Conservation (phyloP, 73 alveolate genomes). For the Tetrahymena borealis region DNA sequence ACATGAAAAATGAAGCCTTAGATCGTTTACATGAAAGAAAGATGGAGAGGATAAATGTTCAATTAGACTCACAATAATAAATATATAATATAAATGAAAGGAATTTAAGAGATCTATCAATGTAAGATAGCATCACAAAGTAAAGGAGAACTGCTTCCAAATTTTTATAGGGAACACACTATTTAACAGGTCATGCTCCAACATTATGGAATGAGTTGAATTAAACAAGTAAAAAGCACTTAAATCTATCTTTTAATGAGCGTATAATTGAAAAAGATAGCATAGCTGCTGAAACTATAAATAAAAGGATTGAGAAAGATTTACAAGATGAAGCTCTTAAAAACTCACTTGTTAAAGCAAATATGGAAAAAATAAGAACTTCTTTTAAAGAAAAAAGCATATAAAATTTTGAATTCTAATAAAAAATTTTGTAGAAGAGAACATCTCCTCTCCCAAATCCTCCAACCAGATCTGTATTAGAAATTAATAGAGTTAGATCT, state of each 20-base stretch:
- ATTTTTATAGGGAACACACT: not conserved
- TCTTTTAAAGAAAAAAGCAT: not conserved
- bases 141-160: not conserved
- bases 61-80: not conserved
- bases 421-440: not conserved
- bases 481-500: not conserved
- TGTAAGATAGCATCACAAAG: not conserved
- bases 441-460: not conserved
- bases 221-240: not conserved
- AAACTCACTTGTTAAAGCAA: not conserved
- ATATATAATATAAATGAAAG: not conserved
- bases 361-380: not conserved
- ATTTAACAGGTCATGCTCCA: not conserved
- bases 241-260: not conserved
- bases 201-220: not conserved
- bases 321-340: not conserved
- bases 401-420: not conserved
- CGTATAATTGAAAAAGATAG: not conserved
- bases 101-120: not conserved
- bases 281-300: not conserved
- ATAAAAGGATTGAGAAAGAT: not conserved
- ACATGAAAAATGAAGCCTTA: not conserved
- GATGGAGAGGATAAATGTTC: not conserved
- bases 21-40: not conserved
- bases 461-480: not conserved